Conservation (phyloP, 306 rosid genomes). For the Fragaria iinumae region DNA sequence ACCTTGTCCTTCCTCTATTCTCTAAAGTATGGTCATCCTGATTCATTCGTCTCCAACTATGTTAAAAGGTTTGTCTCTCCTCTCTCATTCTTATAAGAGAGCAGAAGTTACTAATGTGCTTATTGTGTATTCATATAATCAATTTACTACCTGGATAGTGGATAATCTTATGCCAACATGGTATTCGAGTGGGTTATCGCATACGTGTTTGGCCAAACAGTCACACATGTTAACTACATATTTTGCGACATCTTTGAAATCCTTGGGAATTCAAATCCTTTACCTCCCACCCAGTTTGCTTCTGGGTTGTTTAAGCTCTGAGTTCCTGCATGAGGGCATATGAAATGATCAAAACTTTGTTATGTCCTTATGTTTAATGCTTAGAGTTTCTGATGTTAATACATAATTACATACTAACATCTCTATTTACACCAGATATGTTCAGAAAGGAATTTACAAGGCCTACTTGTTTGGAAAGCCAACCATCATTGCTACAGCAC, state of each 20-base stretch:
- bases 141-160: too few species aligned
- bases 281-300: too few species aligned
- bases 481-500: constrained; percentile 38
- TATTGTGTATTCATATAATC: too few species aligned
- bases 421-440: constrained; percentile 24
- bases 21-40: constrained; percentile 31
- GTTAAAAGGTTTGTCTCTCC: constrained; percentile 28
- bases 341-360: neutral
- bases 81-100: neutral
- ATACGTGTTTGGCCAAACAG: too few species aligned
- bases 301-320: neutral
- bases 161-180: too few species aligned
- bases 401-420: neutral
- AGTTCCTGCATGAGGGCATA: neutral
- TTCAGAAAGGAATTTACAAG: constrained; percentile 38
- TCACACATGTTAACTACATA: too few species aligned
- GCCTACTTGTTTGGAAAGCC: constrained; percentile 42
- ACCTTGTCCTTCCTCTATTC: constrained; percentile 36
- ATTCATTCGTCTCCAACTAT: constrained; percentile 34
- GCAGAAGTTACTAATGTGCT: too few species aligned
- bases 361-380: neutral
- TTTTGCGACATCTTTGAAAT: too few species aligned
- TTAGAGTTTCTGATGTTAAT: neutral
- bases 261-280: too few species aligned
- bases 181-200: too few species aligned